Evolutionary conservation across 805 yeast genomes (phyloP).

Genomic region (Hermanozyma aechmeae): DNA sequence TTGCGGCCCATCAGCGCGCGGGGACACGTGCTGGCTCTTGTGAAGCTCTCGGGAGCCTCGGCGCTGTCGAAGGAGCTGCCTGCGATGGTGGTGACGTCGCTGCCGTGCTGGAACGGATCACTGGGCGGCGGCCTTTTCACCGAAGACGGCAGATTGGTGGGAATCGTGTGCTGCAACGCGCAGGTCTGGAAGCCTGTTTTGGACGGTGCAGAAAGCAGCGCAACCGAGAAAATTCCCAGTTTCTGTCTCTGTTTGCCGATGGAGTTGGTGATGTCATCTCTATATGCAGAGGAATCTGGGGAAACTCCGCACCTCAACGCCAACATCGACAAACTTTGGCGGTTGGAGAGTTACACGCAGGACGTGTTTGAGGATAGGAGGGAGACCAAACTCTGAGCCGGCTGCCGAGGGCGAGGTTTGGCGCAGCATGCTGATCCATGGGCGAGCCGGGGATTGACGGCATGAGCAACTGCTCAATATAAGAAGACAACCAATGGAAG

Average conservation of each 20-base stretch:
- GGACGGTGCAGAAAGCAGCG: neutral
- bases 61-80: conserved; percentile 1
- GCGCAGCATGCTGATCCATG: too few relatives aligned
- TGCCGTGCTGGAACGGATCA: conserved; percentile 44
- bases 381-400: conserved; percentile 11
- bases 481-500: too few relatives aligned
- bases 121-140: conserved; percentile 38
- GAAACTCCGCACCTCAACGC: conserved; percentile 5
- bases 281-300: conserved; percentile 4
- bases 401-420: too few relatives aligned
- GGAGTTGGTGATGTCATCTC: conserved; percentile 18
- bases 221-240: conserved; percentile 21
- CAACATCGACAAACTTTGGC: conserved; percentile 14
- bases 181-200: conserved; percentile 17
- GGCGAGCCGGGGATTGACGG: too few relatives aligned
- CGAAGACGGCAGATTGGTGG: conserved; percentile 18
- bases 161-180: conserved; percentile 38
- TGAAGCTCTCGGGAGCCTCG: conserved; percentile 6
- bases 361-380: conserved; percentile 13
- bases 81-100: conserved; percentile 24
- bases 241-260: conserved; percentile 25
- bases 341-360: conserved; percentile 12
- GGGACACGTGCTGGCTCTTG: conserved; percentile 20
- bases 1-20: conserved; percentile 21
- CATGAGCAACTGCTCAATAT: too few relatives aligned